These are phyloP conservation scores for Eucalyptus microcorys DNA, from an alignment of 345 rosid species.

Conservation along the genomic window DNA sequence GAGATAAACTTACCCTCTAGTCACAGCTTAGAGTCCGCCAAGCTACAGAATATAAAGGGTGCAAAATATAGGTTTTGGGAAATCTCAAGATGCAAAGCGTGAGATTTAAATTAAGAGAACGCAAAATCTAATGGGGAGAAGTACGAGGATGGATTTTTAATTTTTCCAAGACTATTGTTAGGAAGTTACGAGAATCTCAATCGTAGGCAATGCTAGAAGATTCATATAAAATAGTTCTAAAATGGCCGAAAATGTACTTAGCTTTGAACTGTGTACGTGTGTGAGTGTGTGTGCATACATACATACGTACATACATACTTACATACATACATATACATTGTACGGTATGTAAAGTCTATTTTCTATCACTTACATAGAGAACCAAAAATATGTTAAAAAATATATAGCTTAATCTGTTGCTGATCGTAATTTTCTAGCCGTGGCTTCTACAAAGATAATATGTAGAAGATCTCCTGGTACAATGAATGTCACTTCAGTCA, in stretches of 20 bases:
- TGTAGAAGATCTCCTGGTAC: neutral
- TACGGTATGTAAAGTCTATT: accelerated
- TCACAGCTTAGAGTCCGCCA: neutral
- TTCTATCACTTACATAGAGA: neutral
- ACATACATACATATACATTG: too few species aligned
- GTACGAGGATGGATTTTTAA: neutral
- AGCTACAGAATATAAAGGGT: neutral
- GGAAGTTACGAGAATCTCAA: neutral
- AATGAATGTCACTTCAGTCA: neutral
- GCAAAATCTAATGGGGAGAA: neutral
- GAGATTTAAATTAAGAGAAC: neutral
- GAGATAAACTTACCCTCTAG: neutral
- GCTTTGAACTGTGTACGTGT: neutral
- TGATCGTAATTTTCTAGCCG: neutral
- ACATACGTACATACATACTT: too few species aligned
- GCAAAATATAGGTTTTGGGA: neutral
- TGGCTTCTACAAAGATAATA: neutral
- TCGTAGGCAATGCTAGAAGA: neutral
- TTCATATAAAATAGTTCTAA: neutral
- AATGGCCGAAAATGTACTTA: neutral
- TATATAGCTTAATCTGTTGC: neutral
- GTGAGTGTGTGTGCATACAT: neutral
- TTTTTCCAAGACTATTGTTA: neutral
- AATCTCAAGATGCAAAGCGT: neutral
- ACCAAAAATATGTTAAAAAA: neutral